Evolutionary conservation across 768 basidiomycete genomes (phyloP).

Genomic region (Pholiota molesta): DNA sequence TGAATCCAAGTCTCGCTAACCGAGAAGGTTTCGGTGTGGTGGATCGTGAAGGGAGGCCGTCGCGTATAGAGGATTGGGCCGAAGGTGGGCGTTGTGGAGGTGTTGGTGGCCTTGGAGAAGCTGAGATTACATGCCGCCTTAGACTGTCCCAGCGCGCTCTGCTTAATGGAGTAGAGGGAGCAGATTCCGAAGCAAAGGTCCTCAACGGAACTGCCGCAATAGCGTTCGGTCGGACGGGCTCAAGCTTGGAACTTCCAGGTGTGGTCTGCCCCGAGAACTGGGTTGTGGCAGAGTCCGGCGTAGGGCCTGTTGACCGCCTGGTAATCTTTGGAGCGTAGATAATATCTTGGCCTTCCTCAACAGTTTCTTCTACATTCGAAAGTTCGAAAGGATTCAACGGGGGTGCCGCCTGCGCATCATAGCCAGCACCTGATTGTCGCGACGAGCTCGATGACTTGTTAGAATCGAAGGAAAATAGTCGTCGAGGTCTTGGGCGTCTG

Average conservation of each 20-base stretch:
- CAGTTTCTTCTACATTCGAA: constrained; percentile 22
- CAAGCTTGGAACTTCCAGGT: constrained; percentile 14
- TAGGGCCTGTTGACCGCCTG: constrained; percentile 7
- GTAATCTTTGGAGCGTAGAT: constrained; percentile 4
- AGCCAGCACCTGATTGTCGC: constrained; percentile 19
- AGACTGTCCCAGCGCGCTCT: constrained; percentile 54
- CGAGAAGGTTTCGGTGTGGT: constrained; percentile 53
- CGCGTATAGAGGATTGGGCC: constrained; percentile 23
- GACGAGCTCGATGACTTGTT: constrained; percentile 22
- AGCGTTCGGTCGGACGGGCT: constrained; percentile 23
- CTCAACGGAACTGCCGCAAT: constrained; percentile 12
- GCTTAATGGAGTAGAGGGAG: constrained; percentile 41
- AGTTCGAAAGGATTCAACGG: constrained; percentile 23
- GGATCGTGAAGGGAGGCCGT: constrained; percentile 21
- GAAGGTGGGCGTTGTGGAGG: constrained; percentile 32
- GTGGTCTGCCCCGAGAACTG: constrained; percentile 12
- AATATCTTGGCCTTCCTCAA: constrained; percentile 13
- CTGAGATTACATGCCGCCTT: constrained; percentile 54
- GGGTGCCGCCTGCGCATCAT: constrained; percentile 15
- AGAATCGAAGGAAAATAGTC: constrained; percentile 28
- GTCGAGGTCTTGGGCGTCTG: constrained; percentile 20
- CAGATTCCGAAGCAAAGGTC: constrained; percentile 45
- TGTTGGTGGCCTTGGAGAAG: constrained; percentile 27
- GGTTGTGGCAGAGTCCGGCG: constrained; percentile 2
- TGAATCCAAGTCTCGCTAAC: constrained; percentile 55